A percentile compares a stretch with the other conserved stretches of the same genome.
Conservation (phyloP, 805 yeast species). For the Metschnikowia arizonensis region DNA sequence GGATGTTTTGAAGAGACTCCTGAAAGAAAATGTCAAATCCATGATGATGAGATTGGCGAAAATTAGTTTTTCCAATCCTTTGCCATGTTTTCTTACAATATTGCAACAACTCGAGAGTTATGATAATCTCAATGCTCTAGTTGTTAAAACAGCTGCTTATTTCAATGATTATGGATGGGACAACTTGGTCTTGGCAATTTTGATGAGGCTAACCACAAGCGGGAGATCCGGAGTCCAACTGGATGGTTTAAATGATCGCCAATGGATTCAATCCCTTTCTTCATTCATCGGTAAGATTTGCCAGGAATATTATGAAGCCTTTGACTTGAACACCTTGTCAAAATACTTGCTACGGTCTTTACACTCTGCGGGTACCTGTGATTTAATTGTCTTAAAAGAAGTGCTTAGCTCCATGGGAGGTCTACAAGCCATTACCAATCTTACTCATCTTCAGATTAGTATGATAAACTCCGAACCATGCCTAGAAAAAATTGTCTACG, state of each 20-base stretch:
- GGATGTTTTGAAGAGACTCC: constrained; percentile 71
- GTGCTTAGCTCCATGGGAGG: constrained; percentile 75
- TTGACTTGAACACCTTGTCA: constrained; percentile 63
- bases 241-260: constrained; percentile 76
- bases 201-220: constrained; percentile 60
- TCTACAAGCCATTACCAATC: constrained; percentile 61
- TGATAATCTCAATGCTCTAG: constrained; percentile 72
- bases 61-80: constrained; percentile 70
- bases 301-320: constrained; percentile 43
- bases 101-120: constrained; percentile 86
- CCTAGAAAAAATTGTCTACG: constrained; percentile 52
- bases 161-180: constrained; percentile 84
- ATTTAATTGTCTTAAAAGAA: constrained; percentile 63
- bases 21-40: constrained; percentile 69
- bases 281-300: constrained; percentile 74
- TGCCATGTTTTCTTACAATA: constrained; percentile 67
- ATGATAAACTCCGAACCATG: constrained; percentile 61
- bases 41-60: constrained; percentile 73
- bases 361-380: constrained; percentile 54
- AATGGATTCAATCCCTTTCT: constrained; percentile 83
- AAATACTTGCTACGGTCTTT: constrained; percentile 59
- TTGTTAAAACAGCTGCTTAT: constrained; percentile 72
- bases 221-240: constrained; percentile 65
- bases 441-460: constrained; percentile 61
- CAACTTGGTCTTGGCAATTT: constrained; percentile 65